Percentiles rank a stretch among this genome's conserved stretches.
Conservation (phyloP, 441 rosid species). For the Rhodomyrtus psidioides region DNA sequence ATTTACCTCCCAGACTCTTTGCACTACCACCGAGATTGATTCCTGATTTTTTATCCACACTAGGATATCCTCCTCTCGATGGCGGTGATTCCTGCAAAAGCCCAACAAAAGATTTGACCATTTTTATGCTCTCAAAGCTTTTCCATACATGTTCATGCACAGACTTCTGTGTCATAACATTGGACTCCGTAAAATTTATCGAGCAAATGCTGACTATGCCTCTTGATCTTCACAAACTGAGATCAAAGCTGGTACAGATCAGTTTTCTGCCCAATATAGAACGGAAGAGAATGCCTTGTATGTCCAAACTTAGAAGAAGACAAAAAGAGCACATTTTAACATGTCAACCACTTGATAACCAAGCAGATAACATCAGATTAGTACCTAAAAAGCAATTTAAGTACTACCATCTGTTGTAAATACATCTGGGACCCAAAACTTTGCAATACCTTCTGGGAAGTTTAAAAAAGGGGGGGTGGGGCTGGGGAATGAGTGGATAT, state of each 20-base stretch:
- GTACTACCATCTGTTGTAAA: not conserved
- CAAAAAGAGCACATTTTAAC: not conserved
- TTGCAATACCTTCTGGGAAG: not conserved
- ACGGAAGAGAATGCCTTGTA: not conserved
- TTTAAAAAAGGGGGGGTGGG: not conserved
- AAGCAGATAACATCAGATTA: not conserved
- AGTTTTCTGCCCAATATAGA: not conserved
- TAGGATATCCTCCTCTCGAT: constrained; percentile 11
- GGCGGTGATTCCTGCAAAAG: constrained; percentile 5
- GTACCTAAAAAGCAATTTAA: not conserved
- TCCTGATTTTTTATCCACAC: constrained; percentile 21
- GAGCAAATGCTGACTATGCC: not conserved
- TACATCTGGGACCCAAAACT: not conserved
- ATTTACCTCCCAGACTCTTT: constrained; percentile 31
- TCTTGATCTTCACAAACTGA: not conserved
- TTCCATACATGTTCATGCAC: not conserved
- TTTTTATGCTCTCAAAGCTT: not conserved
- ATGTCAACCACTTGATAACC: not conserved
- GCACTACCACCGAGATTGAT: constrained; percentile 19
- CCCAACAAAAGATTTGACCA: not conserved
- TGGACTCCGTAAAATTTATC: not conserved
- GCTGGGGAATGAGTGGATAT: not conserved
- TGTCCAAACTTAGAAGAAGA: not conserved
- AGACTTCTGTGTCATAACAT: not conserved
- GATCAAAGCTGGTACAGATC: not conserved